Conservation (phyloP, 2,329 filamentous ascomycete species). For the Aspergillus proliferans region DNA sequence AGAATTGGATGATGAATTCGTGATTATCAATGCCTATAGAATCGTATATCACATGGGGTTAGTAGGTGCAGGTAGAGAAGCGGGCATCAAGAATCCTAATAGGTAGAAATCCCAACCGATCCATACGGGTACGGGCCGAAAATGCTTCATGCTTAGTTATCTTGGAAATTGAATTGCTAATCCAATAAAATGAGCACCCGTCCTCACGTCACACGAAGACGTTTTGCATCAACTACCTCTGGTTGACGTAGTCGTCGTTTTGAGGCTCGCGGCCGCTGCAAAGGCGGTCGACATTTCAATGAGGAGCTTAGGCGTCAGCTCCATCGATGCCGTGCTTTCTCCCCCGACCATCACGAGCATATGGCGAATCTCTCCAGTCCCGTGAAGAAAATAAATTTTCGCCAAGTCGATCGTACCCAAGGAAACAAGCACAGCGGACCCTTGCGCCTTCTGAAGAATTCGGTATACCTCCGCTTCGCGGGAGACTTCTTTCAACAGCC, state of each 20-base stretch:
- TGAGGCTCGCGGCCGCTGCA: constrained; percentile 3
- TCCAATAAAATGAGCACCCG: too few species aligned
- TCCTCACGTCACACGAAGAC: constrained; percentile 5
- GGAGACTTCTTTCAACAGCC: constrained; percentile 16
- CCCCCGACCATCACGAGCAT: constrained; percentile 24
- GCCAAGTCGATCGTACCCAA: constrained; percentile 19
- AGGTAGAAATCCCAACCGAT: too few species aligned
- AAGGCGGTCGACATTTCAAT: constrained; percentile 5
- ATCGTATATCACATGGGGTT: too few species aligned
- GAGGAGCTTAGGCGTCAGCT: background rate
- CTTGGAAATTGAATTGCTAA: too few species aligned
- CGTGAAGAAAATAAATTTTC: constrained; percentile 17
- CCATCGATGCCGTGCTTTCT: constrained; percentile 3
- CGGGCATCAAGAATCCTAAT: too few species aligned
- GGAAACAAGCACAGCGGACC: constrained; percentile 23
- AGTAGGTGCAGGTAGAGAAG: too few species aligned
- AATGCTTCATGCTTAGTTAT: too few species aligned
- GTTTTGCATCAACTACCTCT: constrained; percentile 5
- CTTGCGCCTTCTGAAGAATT: constrained; percentile 16
- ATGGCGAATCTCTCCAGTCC: constrained; percentile 17
- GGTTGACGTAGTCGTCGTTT: constrained; percentile 5
- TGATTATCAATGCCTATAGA: too few species aligned
- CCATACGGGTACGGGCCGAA: too few species aligned
- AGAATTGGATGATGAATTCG: too few species aligned
- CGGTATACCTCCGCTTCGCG: constrained; percentile 19